Evolutionary conservation across 352 stramenopile genomes (phyloP), one percentile per base, ranked within the genome.

Genomic region (Phytophthora cajani): DNA sequence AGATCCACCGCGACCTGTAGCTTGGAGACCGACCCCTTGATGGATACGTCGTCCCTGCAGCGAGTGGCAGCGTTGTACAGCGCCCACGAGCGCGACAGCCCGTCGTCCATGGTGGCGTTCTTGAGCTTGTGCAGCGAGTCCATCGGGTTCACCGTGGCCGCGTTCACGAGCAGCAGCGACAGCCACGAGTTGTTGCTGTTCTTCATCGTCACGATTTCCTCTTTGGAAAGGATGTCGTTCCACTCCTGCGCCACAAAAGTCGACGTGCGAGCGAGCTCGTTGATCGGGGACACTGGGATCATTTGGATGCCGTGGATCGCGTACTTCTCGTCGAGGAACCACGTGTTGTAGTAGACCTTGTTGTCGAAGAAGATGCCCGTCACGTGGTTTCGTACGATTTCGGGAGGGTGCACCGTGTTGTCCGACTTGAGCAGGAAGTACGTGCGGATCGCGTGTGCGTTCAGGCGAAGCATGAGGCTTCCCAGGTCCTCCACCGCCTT

Each of bases 221-320:
- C 75, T 62, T 93, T 92, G 1, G 84, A 82, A 2, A 94, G 51
- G 16, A 94, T 78, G 49, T 91, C 75, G 54, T 87, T 80, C 87
- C 87, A 94, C n/a, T 94, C 87, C 63, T 93, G 64, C 54, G 77
- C 71, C 8, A 92, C 74, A 49, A 94, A 94, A 40, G 49, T 77
- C 10, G 76, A 53, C 8, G 85, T 90, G 27, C 87, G 87, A 49
- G 87, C 79, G 32, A 91, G 69, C 60, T 89, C 80, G 49, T 85
- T 92, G 67, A 92, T 84, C 1, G 85, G 85, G 19, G 82, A 91
- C 47, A 92, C 78, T 0, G 81, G 85, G 16, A 93, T 84, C 86
- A 94, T 94, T 63, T 94, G 86, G 40, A 94, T 92, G 32, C 86
- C 86, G 57, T 94, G 86, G 65, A 94, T 94, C 17, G 76, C 84